These are phyloP conservation scores for Linum tenue DNA, from an alignment of 345 rosid genomes.

Conservation along the genomic window DNA sequence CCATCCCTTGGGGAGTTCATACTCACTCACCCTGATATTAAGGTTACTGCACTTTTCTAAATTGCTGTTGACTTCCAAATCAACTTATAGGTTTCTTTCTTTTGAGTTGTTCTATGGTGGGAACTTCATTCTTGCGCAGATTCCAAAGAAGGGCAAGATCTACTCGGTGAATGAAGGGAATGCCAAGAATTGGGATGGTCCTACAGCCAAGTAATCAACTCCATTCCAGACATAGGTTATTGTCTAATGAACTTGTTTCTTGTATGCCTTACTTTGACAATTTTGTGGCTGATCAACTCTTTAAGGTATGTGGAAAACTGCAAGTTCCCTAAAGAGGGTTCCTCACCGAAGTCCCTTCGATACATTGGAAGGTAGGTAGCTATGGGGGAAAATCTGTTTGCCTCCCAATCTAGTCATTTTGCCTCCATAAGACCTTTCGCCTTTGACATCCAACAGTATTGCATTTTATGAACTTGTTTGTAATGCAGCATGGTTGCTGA, in stretches of 20 bases:
- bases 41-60: conserved; percentile 29
- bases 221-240: no score
- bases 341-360: conserved; percentile 79
- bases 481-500: conserved; percentile 88
- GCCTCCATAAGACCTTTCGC: no score
- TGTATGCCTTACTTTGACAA: no score
- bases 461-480: background rate
- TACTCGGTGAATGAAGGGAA: conserved; percentile 98
- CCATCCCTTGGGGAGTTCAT: conserved; percentile 99
- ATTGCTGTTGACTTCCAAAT: no score
- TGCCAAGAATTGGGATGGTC: conserved; percentile 93
- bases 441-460: no score
- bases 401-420: no score
- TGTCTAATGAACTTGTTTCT: no score
- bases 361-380: conserved; percentile 74
- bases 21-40: conserved; percentile 85
- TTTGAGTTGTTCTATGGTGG: background rate
- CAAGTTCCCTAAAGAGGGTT: conserved; percentile 92
- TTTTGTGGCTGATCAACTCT: no score
- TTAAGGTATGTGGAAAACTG: conserved; percentile 60
- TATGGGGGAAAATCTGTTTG: no score
- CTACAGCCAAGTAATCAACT: conserved; percentile 49
- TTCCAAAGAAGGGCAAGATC: conserved; percentile 87
- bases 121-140: conserved; percentile 25
- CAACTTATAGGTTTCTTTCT: no score